These are phyloP conservation scores for Carex kokanica DNA, from an alignment of 176 grass and related monocot genomes.

Conservation along the genomic window DNA sequence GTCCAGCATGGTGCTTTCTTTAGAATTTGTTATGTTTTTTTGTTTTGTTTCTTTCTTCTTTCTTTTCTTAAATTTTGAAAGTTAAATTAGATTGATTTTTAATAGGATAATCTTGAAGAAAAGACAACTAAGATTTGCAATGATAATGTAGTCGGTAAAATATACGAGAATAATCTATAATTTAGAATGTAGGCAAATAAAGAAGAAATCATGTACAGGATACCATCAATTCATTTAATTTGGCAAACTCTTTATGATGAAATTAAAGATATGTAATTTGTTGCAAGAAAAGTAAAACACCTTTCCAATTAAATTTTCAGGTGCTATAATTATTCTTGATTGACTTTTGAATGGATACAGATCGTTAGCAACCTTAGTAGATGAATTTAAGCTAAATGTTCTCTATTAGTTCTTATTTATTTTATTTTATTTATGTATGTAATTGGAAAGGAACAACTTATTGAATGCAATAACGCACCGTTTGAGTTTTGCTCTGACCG, in stretches of 20 bases:
- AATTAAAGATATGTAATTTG: not conserved
- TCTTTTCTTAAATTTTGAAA: too few species aligned
- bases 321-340: too few species aligned
- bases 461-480: not conserved
- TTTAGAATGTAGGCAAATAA: not conserved
- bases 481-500: too few species aligned
- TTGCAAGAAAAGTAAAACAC: not conserved
- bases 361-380: too few species aligned
- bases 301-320: not conserved
- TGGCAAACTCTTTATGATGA: not conserved
- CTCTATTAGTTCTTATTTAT: not conserved
- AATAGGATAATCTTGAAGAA: not conserved
- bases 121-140: not conserved
- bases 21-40: too few species aligned
- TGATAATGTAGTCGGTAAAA: not conserved
- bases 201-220: not conserved
- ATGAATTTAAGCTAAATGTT: not conserved
- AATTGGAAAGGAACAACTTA: not conserved
- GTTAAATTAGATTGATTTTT: too few species aligned
- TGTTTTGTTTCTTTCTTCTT: too few species aligned
- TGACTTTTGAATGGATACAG: too few species aligned
- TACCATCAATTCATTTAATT: not conserved
- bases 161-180: not conserved
- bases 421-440: not conserved
- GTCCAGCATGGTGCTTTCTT: too few species aligned